These are phyloP conservation scores for Amylocystis lapponica DNA, from an alignment of 768 basidiomycete species.

Conservation along the genomic window DNA sequence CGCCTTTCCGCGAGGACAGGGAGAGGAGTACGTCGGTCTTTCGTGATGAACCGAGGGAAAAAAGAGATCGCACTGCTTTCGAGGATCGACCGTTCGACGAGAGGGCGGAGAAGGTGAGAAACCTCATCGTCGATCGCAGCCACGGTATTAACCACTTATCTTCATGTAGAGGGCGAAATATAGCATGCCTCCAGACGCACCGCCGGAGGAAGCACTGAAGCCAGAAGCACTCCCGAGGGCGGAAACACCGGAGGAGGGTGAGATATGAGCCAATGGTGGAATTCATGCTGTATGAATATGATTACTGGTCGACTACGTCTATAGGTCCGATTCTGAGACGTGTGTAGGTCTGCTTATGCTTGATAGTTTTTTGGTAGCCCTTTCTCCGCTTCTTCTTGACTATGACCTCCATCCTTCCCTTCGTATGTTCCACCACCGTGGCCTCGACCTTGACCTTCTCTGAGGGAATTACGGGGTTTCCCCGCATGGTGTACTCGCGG, in stretches of 20 bases:
- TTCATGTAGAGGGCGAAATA: conserved; percentile 14
- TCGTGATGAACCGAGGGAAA: conserved; percentile 24
- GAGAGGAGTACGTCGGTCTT: conserved; percentile 44
- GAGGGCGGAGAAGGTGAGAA: conserved; percentile 60
- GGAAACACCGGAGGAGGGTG: conserved; percentile 85
- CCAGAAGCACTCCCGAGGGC: conserved; percentile 37
- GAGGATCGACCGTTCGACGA: conserved; percentile 48
- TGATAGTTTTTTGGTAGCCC: conserved; percentile 92
- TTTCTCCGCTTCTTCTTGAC: conserved; percentile 99
- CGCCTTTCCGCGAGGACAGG: conserved; percentile 30
- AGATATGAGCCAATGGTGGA: conserved; percentile 51
- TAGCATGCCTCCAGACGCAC: conserved; percentile 36
- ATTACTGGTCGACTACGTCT: conserved; percentile 33
- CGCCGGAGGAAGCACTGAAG: conserved; percentile 34
- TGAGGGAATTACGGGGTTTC: conserved; percentile 64
- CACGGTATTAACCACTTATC: conserved; percentile 2
- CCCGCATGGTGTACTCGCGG: conserved; percentile 87
- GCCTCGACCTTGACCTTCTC: conserved; percentile 70
- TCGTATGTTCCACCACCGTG: conserved; percentile 97
- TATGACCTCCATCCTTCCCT: conserved; percentile 84
- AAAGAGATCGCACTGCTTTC: conserved; percentile 28
- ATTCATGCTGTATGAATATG: conserved; percentile 3
- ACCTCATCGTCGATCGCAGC: conserved; percentile 1
- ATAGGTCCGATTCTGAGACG: conserved; percentile 88
- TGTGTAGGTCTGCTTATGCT: conserved; percentile 94